Conservation (phyloP, 1,284 basidiomycete species). For the Leccinum griseonigrum region DNA sequence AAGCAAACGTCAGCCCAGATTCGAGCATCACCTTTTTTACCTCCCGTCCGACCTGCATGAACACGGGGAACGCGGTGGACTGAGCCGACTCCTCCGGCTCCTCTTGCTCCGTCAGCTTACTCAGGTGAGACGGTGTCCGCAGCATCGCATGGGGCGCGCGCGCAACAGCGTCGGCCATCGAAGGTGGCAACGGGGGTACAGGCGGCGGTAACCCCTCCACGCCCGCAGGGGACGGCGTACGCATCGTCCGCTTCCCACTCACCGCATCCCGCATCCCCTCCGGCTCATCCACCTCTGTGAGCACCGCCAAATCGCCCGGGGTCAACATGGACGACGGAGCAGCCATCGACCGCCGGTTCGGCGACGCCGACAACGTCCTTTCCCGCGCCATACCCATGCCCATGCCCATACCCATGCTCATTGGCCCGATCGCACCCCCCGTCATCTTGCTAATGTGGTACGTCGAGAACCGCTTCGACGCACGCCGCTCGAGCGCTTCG, state of each 20-base stretch:
- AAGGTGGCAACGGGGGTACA: constrained; percentile 43
- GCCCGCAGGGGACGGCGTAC: constrained; percentile 32
- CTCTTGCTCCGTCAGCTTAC: constrained; percentile 21
- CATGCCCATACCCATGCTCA: not conserved
- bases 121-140: constrained; percentile 28
- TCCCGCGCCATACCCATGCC: constrained; percentile 34
- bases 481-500: constrained; percentile 86
- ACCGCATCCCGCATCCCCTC: constrained; percentile 29
- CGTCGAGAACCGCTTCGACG: constrained; percentile 94
- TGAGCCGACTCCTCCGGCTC: constrained; percentile 22
- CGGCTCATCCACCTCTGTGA: constrained; percentile 66
- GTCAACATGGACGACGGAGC: constrained; percentile 55
- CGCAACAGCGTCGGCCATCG: constrained; percentile 13
- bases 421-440: constrained; percentile 39
- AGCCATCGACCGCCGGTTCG: constrained; percentile 65
- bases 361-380: constrained; percentile 33
- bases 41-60: constrained; percentile 88
- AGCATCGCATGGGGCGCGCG: constrained; percentile 35
- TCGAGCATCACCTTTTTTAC: constrained; percentile 87
- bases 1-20: constrained; percentile 66
- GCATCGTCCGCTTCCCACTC: constrained; percentile 22
- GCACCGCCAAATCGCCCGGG: constrained; percentile 62
- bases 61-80: constrained; percentile 61
- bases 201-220: constrained; percentile 37
- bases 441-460: constrained; percentile 97